Percentiles rank a stretch among this genome's conserved stretches.
Conservation (phyloP, 192 early-diverging fungal species). For the Coemansia sp. region DNA sequence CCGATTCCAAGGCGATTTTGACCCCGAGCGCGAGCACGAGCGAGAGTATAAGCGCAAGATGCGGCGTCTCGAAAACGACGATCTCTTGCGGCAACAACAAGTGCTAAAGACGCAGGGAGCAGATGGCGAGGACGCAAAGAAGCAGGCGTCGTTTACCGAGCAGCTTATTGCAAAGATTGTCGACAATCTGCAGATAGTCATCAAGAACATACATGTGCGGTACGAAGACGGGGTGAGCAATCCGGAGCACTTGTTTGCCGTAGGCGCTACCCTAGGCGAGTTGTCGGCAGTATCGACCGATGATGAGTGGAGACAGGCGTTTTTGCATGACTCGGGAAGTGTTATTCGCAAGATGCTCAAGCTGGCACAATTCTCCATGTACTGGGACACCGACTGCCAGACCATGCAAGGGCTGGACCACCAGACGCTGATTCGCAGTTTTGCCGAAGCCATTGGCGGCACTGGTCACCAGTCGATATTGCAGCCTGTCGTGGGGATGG, state of each 20-base stretch:
- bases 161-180: slow-evolving; percentile 92
- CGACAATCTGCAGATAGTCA: slow-evolving; percentile 93
- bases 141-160: slow-evolving; percentile 83
- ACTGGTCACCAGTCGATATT: slow-evolving; percentile 76
- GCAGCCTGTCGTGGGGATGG: slow-evolving; percentile 88
- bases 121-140: slow-evolving; percentile 55
- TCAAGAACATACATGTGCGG: slow-evolving; percentile 93
- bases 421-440: slow-evolving; percentile 41
- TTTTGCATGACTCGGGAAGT: slow-evolving; percentile 74
- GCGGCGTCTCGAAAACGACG: slow-evolving; percentile 70
- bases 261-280: slow-evolving; percentile 85
- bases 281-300: slow-evolving; percentile 92
- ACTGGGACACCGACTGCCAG: slow-evolving; percentile 82
- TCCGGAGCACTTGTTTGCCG: slow-evolving; percentile 77
- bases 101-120: slow-evolving; percentile 22
- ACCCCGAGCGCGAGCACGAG: slow-evolving; percentile 77
- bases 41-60: slow-evolving; percentile 78
- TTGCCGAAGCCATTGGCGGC: slow-evolving; percentile 17
- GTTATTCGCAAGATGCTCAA: slow-evolving; percentile 83
- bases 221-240: slow-evolving; percentile 88
- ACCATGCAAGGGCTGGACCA: slow-evolving; percentile 59
- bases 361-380: slow-evolving; percentile 74
- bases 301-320: slow-evolving; percentile 76
- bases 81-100: slow-evolving; percentile 32
- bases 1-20: slow-evolving; percentile 76